These are phyloP conservation scores for Colletotrichum nymphaeae DNA, from an alignment of 2,329 filamentous ascomycete species.

Conservation along the genomic window DNA sequence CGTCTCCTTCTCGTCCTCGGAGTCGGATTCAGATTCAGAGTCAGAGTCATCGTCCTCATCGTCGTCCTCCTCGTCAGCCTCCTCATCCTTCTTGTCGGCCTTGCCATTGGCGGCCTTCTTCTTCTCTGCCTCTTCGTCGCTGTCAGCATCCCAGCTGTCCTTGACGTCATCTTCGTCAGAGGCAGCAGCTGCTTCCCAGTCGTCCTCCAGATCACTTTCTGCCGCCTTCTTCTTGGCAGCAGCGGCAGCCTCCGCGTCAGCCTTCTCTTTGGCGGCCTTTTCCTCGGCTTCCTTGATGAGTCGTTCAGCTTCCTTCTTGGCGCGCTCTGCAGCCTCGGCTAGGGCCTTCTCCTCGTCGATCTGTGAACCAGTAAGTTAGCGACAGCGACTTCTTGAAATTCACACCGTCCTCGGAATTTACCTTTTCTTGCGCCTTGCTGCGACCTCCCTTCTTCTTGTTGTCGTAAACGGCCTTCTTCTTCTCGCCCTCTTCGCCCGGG, in stretches of 20 bases:
- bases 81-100: slow-evolving; percentile 41
- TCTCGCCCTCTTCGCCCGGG: slow-evolving; percentile 67
- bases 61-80: slow-evolving; percentile 55
- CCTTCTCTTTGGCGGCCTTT: slow-evolving; percentile 68
- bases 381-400: not conserved
- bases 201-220: slow-evolving; percentile 76
- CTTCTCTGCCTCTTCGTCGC: slow-evolving; percentile 74
- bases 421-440: slow-evolving; percentile 67
- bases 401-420: slow-evolving; percentile 43
- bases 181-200: slow-evolving; percentile 89
- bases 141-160: slow-evolving; percentile 94
- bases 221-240: slow-evolving; percentile 65
- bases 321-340: slow-evolving; percentile 82
- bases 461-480: slow-evolving; percentile 83
- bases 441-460: slow-evolving; percentile 76
- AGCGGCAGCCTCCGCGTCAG: slow-evolving; percentile 63
- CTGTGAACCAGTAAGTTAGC: slow-evolving; percentile 45
- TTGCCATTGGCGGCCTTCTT: slow-evolving; percentile 42
- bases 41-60: slow-evolving; percentile 63
- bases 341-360: slow-evolving; percentile 82
- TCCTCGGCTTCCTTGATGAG: slow-evolving; percentile 71
- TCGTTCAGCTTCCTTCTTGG: slow-evolving; percentile 74
- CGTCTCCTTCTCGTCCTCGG: slow-evolving; percentile 78
- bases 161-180: slow-evolving; percentile 84
- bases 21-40: slow-evolving; percentile 59